Evolutionary conservation across 2,329 filamentous ascomycete species (phyloP).

Genomic region (Aspergillus persii): DNA sequence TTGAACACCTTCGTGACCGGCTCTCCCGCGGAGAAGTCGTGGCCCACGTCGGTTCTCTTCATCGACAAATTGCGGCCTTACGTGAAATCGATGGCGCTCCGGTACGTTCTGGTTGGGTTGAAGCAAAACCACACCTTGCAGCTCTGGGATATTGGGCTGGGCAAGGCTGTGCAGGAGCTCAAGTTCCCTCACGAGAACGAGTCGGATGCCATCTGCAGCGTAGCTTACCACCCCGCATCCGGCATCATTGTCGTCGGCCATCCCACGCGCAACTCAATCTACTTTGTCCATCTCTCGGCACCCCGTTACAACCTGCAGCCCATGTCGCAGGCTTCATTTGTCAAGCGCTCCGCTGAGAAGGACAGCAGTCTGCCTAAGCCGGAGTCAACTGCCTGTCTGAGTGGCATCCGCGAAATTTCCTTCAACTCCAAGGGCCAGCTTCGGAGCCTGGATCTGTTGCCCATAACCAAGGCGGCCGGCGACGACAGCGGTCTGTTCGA

Average conservation of each 20-base stretch:
- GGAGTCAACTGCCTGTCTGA: slow-evolving; percentile 95
- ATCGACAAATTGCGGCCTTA: slow-evolving; percentile 95
- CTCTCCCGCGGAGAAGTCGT: slow-evolving; percentile 85
- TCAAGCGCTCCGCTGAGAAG: slow-evolving; percentile 71
- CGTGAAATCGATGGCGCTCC: slow-evolving; percentile 80
- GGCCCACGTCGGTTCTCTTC: slow-evolving; percentile 93
- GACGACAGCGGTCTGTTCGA: slow-evolving; percentile 80
- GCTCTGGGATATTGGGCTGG: slow-evolving; percentile 94
- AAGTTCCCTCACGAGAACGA: slow-evolving; percentile 95
- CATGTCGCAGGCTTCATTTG: slow-evolving; percentile 84
- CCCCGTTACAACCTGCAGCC: slow-evolving; percentile 81
- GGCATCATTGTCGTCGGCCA: slow-evolving; percentile 95
- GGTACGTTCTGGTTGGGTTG: slow-evolving; percentile 96
- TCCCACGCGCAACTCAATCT: slow-evolving; percentile 94
- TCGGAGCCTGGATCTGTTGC: slow-evolving; percentile 85
- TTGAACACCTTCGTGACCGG: slow-evolving; percentile 84
- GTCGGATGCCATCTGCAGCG: slow-evolving; percentile 95
- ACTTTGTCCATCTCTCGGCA: slow-evolving; percentile 92
- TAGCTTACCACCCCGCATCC: slow-evolving; percentile 87
- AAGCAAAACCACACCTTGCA: slow-evolving; percentile 99
- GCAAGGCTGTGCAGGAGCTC: slow-evolving; percentile 94
- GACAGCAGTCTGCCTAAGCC: slow-evolving; percentile 74
- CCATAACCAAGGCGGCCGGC: slow-evolving; percentile 53
- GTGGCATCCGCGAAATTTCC: slow-evolving; percentile 91
- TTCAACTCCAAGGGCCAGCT: slow-evolving; percentile 83